phyloP scores from a whole-genome alignment of 2,329 filamentous ascomycete species.

The Aciculosporium take region DNA sequence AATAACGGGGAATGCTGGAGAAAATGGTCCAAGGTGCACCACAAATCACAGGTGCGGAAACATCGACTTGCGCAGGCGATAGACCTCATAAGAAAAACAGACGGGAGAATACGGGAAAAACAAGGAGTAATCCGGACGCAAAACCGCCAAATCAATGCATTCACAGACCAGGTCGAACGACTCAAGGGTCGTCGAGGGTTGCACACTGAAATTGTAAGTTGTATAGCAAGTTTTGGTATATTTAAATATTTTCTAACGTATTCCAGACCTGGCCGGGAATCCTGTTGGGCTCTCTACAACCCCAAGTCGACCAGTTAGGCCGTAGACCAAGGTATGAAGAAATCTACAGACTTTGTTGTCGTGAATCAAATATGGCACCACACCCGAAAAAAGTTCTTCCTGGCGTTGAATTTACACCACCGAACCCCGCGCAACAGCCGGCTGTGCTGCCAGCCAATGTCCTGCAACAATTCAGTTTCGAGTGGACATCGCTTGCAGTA shows the following conservation, averaged over 20 bases:
- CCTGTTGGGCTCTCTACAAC: not conserved
- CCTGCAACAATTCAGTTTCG: not conserved
- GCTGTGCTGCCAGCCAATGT: not conserved
- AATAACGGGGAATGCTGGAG: not conserved
- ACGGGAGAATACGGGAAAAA: not conserved
- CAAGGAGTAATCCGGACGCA: no score
- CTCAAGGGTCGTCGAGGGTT: not conserved
- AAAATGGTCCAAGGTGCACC: not conserved
- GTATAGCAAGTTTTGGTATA: not conserved
- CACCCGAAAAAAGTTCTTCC: constrained; percentile 7
- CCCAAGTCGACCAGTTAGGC: fast-evolving
- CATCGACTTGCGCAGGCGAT: not conserved
- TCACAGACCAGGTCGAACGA: not conserved
- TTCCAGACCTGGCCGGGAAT: not conserved
- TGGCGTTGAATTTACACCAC: constrained; percentile 2
- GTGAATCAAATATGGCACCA: constrained; percentile 11
- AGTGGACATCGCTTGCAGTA: constrained; percentile 6
- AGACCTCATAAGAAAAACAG: not conserved
- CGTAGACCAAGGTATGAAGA: constrained; percentile 1
- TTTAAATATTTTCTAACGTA: not conserved
- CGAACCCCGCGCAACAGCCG: not conserved
- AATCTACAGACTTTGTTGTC: constrained; percentile 9
- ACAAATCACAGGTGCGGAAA: constrained; percentile 1
- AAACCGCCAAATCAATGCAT: not conserved
- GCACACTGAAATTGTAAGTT: constrained; percentile 1